phyloP scores from a whole-genome alignment of 441 rosid species.

The Syzygium malaccense region DNA sequence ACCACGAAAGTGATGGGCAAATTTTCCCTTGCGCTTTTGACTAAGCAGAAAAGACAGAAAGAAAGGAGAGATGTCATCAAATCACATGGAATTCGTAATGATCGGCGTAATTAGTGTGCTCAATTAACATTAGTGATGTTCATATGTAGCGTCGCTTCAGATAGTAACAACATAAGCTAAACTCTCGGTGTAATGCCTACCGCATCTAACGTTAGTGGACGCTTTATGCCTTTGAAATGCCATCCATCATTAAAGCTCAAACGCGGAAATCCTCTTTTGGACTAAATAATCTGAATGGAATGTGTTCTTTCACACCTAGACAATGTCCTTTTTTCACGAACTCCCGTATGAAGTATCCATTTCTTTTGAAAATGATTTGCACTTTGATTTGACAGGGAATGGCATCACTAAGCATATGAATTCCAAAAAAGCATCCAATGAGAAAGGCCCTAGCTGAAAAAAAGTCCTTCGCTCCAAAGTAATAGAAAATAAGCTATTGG shows the following conservation, averaged over 20 bases:
- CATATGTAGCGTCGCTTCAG: background rate
- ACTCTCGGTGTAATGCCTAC: background rate
- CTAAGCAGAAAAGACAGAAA: background rate
- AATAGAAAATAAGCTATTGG: background rate
- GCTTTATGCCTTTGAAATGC: too few species aligned
- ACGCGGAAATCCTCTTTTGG: background rate
- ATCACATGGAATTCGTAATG: background rate
- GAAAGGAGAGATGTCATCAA: background rate
- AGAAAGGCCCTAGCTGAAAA: fast-evolving
- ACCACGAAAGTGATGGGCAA: background rate
- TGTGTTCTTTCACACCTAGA: too few species aligned
- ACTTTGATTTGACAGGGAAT: background rate
- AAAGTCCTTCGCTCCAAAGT: background rate
- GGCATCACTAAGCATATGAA: background rate
- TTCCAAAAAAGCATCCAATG: background rate
- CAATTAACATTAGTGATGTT: background rate
- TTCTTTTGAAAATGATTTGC: background rate
- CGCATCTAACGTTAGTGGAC: too few species aligned
- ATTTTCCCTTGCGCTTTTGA: fast-evolving
- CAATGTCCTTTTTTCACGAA: fast-evolving
- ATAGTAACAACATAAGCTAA: background rate
- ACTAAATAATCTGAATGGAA: background rate
- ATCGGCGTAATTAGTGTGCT: background rate
- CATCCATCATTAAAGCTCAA: too few species aligned
- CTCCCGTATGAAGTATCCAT: background rate